These are phyloP conservation scores for Filobasidium wieringae DNA, from an alignment of 768 basidiomycete species.

Conservation along the genomic window DNA sequence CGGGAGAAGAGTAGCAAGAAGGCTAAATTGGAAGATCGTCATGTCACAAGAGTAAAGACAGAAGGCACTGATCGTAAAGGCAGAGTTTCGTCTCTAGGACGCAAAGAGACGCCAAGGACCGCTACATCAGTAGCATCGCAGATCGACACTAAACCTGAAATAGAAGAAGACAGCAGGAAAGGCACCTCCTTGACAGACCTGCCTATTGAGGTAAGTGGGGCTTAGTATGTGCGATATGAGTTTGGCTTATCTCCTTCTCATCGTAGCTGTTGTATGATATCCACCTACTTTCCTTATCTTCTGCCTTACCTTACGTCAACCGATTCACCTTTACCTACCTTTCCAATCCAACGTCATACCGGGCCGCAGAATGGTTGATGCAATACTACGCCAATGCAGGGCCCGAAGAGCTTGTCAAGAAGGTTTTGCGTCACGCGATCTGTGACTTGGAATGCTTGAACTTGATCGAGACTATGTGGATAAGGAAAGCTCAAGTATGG, in stretches of 20 bases:
- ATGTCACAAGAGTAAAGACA: no score
- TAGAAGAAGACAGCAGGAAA: no score
- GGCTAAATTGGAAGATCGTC: no score
- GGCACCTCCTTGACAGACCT: neutral
- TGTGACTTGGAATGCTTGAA: neutral
- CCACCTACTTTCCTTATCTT: neutral
- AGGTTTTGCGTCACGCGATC: neutral
- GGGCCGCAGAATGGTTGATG: neutral
- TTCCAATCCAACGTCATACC: neutral
- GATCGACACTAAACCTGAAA: no score
- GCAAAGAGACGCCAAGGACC: no score
- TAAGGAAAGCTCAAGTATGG: no score
- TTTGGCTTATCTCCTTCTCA: neutral
- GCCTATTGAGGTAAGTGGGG: neutral
- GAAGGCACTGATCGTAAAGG: no score
- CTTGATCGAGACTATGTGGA: neutral
- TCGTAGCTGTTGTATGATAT: neutral
- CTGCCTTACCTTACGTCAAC: neutral
- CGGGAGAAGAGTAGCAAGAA: no score
- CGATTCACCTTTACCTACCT: neutral
- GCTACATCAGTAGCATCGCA: no score
- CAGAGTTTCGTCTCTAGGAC: no score
- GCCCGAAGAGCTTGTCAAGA: neutral
- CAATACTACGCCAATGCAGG: neutral
- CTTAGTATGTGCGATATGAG: neutral